Evolutionary conservation across 768 basidiomycete genomes (phyloP).

Genomic region (Mycena rosella): DNA sequence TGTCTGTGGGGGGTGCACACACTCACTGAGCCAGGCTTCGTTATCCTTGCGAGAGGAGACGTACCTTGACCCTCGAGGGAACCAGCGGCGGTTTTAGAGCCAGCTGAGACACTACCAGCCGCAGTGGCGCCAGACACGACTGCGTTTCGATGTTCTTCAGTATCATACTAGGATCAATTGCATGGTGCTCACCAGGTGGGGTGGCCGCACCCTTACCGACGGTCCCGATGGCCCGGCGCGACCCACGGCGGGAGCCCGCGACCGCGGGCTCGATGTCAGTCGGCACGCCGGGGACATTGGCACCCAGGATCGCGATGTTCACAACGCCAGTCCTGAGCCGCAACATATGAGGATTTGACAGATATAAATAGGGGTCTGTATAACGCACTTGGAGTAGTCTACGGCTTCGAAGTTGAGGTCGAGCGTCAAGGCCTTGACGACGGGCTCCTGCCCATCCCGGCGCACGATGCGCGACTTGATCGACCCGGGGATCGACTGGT

Average conservation of each 20-base stretch:
- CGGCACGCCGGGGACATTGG: constrained; percentile 11
- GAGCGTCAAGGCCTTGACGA: constrained; percentile 21
- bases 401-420: constrained; percentile 30
- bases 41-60: not conserved
- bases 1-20: too few relatives aligned
- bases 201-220: too few relatives aligned
- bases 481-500: constrained; percentile 25
- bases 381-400: constrained; percentile 24
- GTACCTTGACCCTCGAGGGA: too few relatives aligned
- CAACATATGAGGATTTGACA: not conserved
- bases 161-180: too few relatives aligned
- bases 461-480: constrained; percentile 15
- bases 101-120: too few relatives aligned
- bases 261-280: not conserved
- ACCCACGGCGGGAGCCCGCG: not conserved
- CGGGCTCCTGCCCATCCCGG: constrained; percentile 10
- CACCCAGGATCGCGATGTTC: constrained; percentile 10
- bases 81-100: too few relatives aligned
- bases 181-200: too few relatives aligned
- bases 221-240: not conserved
- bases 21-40: too few relatives aligned
- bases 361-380: not conserved
- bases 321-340: constrained; percentile 19
- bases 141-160: too few relatives aligned
- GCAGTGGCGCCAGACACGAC: too few relatives aligned